Conservation (phyloP, 2,329 filamentous ascomycete species). For the Pseudocercospora fijiensis region DNA sequence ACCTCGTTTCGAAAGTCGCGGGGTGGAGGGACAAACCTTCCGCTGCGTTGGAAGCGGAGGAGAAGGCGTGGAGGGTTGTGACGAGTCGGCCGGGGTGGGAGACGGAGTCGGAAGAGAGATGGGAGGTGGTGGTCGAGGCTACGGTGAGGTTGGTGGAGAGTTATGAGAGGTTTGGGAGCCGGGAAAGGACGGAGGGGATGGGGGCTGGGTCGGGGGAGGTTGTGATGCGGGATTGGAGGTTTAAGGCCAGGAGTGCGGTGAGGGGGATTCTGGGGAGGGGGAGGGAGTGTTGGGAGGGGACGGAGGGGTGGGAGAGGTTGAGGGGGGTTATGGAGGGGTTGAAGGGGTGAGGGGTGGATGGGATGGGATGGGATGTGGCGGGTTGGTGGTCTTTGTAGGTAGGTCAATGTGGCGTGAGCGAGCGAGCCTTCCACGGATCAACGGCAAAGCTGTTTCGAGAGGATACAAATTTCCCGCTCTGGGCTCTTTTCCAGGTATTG, state of each 20-base stretch:
- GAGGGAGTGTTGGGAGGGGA: constrained; percentile 80
- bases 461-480: no score
- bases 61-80: constrained; percentile 83
- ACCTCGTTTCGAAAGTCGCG: constrained; percentile 67
- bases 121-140: constrained; percentile 70
- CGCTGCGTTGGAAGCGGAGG: constrained; percentile 76
- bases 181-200: constrained; percentile 54
- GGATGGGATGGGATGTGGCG: background rate
- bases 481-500: no score
- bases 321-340: constrained; percentile 48
- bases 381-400: no score
- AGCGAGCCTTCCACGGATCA: no score
- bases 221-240: constrained; percentile 79
- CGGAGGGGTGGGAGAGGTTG: constrained; percentile 64
- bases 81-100: constrained; percentile 56
- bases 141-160: constrained; percentile 80
- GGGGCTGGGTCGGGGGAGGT: constrained; percentile 51
- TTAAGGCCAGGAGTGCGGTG: constrained; percentile 82
- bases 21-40: constrained; percentile 69
- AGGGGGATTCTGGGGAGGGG: constrained; percentile 79
- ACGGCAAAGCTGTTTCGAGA: no score
- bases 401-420: no score
- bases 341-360: constrained; percentile 34
- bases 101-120: constrained; percentile 61
- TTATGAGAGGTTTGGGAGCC: constrained; percentile 69